Evolutionary conservation across 352 stramenopile species (phyloP).

Genomic region (Phytopythium aichiense): DNA sequence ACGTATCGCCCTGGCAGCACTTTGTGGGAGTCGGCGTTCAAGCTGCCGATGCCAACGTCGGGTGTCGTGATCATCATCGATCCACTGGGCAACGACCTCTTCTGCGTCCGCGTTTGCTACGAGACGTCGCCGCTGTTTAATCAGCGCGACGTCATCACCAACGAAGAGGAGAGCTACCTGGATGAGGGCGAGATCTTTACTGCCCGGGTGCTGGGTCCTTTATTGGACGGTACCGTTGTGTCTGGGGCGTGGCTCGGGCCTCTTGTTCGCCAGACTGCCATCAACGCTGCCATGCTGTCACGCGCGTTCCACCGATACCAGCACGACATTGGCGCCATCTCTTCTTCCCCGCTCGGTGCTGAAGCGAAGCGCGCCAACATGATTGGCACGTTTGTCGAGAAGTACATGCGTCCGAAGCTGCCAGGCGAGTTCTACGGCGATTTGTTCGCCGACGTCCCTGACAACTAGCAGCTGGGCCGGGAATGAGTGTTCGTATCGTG

Average conservation of each 20-base stretch:
- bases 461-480: slow-evolving; percentile 5
- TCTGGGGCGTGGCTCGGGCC: slow-evolving; percentile 78
- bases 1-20: slow-evolving; percentile 75
- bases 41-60: slow-evolving; percentile 71
- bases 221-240: slow-evolving; percentile 84
- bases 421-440: slow-evolving; percentile 84
- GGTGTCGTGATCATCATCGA: slow-evolving; percentile 82
- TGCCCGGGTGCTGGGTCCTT: slow-evolving; percentile 70
- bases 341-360: slow-evolving; percentile 52
- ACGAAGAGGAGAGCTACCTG: slow-evolving; percentile 69
- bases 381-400: slow-evolving; percentile 67
- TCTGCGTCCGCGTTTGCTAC: slow-evolving; percentile 77
- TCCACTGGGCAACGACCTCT: slow-evolving; percentile 79
- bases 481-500: not conserved
- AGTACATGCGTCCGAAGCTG: slow-evolving; percentile 80
- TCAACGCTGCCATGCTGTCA: slow-evolving; percentile 73
- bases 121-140: slow-evolving; percentile 79
- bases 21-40: slow-evolving; percentile 75
- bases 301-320: slow-evolving; percentile 73
- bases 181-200: slow-evolving; percentile 82
- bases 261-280: slow-evolving; percentile 77
- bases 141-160: slow-evolving; percentile 62
- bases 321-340: slow-evolving; percentile 62
- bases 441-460: slow-evolving; percentile 62
- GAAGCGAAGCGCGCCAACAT: slow-evolving; percentile 72